Conservation (phyloP, 2,329 filamentous ascomycete species). For the Drechslerella coelobrocha region DNA sequence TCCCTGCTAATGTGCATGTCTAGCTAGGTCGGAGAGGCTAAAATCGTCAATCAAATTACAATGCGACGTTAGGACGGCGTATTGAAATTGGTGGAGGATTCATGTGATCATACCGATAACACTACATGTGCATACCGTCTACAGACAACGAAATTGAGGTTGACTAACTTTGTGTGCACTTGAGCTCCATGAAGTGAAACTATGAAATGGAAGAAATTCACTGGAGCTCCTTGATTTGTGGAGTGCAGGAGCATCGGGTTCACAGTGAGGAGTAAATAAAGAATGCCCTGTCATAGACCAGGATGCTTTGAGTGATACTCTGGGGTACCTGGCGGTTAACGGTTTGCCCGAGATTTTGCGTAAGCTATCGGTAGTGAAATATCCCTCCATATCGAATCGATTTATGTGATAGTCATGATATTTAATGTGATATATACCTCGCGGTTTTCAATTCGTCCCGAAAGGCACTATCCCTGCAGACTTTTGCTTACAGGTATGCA, state of each 20-base stretch:
- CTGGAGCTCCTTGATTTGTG: background rate
- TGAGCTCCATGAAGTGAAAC: background rate
- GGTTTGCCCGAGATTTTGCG: no score
- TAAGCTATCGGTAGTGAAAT: no score
- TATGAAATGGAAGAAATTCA: background rate
- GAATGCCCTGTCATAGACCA: background rate
- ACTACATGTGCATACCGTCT: background rate
- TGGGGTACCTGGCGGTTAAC: no score
- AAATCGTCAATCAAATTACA: constrained; percentile 44
- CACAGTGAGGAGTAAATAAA: background rate
- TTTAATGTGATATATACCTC: no score
- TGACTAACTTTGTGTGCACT: background rate
- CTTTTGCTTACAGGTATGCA: no score
- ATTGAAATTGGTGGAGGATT: background rate
- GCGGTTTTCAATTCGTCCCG: no score
- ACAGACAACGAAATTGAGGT: background rate
- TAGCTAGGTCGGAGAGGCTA: background rate
- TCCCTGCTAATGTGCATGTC: background rate
- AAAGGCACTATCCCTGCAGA: no score
- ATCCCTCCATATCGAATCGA: no score
- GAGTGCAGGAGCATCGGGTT: background rate
- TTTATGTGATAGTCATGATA: no score
- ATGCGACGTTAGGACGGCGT: constrained; percentile 1
- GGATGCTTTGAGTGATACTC: background rate
- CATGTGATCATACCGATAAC: background rate